Evolutionary conservation across 305 asterid genomes (phyloP), one percentile per base, ranked within the genome.

Genomic region (Fraxinus angustifolia): DNA sequence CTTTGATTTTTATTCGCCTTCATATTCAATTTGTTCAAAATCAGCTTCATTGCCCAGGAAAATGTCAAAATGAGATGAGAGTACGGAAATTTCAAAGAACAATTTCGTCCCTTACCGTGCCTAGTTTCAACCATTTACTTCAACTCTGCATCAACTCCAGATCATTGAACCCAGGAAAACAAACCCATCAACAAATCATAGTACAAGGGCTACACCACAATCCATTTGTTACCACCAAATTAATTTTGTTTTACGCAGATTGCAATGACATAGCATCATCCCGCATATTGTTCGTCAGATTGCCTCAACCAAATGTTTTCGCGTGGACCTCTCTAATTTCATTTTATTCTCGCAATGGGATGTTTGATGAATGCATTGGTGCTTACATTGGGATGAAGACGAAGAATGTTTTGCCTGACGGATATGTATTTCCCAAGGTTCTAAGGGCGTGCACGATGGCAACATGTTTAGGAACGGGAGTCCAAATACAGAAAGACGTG

Each of bases 311-410:
- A 45, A 45, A 11, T 45, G 17, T 45, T 45, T 45, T 45, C 56
- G 5, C 56, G 1, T 45, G 56, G 56, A 45, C 6, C 17, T 45
- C 56, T 21, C 7, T 17, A 56, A 56, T 19, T 56, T 17, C 67
- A 56, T 56, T 6, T 17, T 56, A 6, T 56, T 56, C 67, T 17
- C 28, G 67, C 12, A 56, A 56, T 56, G 80, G 82, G 19, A 38
- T 78, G 71, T 56, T 85, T 58, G 17, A 72, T 19, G 78, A 84
- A 73, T 86, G 89, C 35, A 26, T 88, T 0, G 72, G 28, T 8
- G 53, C 82, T 70, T 86, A 84, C 8, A 79, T 72, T 38, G 87
- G 80, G 31, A 86, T 86, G 91, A 88, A 88, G 85, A 33, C 23
- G 3, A 26, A 19, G 21, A 83, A 87, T 17, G 80, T 81, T 68